phyloP scores from a whole-genome alignment of 768 basidiomycete species.

The Kwoniella mangroviensis region DNA sequence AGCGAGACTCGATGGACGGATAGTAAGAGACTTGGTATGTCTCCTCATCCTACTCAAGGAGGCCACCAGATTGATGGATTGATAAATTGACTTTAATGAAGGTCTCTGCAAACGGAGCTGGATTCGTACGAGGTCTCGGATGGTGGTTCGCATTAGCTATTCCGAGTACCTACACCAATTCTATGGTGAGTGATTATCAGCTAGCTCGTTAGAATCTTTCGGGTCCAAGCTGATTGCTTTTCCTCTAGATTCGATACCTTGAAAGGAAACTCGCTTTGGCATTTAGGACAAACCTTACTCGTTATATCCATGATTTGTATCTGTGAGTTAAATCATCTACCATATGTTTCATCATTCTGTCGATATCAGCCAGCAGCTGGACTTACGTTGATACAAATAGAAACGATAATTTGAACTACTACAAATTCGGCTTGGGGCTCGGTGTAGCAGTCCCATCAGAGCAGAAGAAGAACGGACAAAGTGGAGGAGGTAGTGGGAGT shows the following conservation, averaged over 20 bases:
- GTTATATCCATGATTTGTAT: conserved; percentile 91
- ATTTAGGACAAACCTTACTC: conserved; percentile 81
- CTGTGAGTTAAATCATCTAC: conserved; percentile 70
- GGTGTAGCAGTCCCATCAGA: conserved; percentile 36
- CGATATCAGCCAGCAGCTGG: no score
- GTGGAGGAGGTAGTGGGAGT: conserved; percentile 13
- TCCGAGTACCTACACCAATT: conserved; percentile 93
- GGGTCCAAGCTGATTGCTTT: conserved; percentile 1
- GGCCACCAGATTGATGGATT: not conserved
- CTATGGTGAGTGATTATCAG: conserved; percentile 68
- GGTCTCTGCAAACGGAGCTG: conserved; percentile 80
- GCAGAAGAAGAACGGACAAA: conserved; percentile 13
- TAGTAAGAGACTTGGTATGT: conserved; percentile 81
- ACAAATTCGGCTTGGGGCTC: conserved; percentile 57
- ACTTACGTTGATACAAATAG: conserved; percentile 55
- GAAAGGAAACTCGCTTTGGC: conserved; percentile 83
- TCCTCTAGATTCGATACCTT: conserved; percentile 77
- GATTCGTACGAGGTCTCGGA: conserved; percentile 78
- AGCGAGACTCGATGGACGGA: conserved; percentile 83
- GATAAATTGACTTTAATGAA: conserved; percentile 32
- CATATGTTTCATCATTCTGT: no score
- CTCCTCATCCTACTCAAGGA: not conserved
- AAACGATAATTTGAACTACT: conserved; percentile 59
- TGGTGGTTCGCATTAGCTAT: conserved; percentile 90
- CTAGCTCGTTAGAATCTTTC: not conserved